Conservation (phyloP, 805 yeast genomes). For the Clavispora asparagi region DNA sequence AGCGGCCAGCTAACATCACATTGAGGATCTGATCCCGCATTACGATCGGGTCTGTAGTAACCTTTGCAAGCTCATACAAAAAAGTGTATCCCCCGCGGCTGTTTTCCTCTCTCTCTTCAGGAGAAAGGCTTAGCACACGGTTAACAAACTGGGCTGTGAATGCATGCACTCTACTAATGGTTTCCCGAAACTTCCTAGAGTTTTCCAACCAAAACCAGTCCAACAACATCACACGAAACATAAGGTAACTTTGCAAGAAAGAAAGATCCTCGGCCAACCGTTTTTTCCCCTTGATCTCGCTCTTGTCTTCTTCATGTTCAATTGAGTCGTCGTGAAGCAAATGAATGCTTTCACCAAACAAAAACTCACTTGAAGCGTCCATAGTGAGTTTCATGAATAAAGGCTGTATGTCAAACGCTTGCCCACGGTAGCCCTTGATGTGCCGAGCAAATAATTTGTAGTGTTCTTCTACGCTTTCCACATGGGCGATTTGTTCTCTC, state of each 20-base stretch:
- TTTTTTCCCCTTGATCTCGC: conserved; percentile 1
- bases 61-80: conserved; percentile 9
- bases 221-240: conserved; percentile 1
- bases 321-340: conserved; percentile 3
- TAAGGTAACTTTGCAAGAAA: not conserved
- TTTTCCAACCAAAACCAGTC: conserved; percentile 7
- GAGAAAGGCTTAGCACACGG: conserved; percentile 4
- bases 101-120: conserved; percentile 5
- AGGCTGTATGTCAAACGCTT: conserved; percentile 8
- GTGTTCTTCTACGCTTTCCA: conserved; percentile 9
- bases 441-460: conserved; percentile 1
- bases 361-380: conserved; percentile 38
- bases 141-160: conserved; percentile 6
- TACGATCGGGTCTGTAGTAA: conserved; percentile 6
- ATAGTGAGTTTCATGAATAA: conserved; percentile 9
- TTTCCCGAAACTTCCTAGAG: conserved; percentile 3
- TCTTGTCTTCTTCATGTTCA: not conserved
- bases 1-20: conserved; percentile 27
- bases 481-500: conserved; percentile 10
- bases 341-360: conserved; percentile 30
- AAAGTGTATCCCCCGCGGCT: conserved; percentile 5
- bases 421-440: not conserved
- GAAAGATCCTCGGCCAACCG: conserved; percentile 4
- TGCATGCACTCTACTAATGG: conserved; percentile 6
- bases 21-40: conserved; percentile 12